Evolutionary conservation across 2,329 filamentous ascomycete genomes (phyloP), one percentile per base, ranked within the genome.

Genomic region (Ascomycota sp.): DNA sequence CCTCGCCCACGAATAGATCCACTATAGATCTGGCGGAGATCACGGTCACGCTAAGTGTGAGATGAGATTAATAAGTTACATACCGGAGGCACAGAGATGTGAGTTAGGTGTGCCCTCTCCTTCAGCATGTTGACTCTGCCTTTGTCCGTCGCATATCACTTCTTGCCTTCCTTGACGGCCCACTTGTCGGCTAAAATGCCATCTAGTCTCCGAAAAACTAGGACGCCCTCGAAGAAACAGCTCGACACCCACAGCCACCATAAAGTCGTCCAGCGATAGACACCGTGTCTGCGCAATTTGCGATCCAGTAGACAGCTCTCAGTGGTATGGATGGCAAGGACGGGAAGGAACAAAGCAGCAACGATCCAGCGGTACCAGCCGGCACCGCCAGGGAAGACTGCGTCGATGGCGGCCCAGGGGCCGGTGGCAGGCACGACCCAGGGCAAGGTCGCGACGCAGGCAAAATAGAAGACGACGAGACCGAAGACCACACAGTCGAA

Each of bases 241-340:
- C 53, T 59, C 5, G 37, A 40, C 21, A 64, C 45, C 71, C 71
- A 76, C 31, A 52, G 38, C 47, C 52, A 60, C 67, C 71, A 75
- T 10, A 64, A 38, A n/a, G 26, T 27, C 6, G 50, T 52, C 7
- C 59, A 56, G 22, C 51, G 46, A 34, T 48, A 46, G 8, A 73
- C 58, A 6, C 59, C 58, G 37, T 63, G 57, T 43, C 46, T 61
- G 31, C 41, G 42, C 35, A 71, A 50, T 29, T 51, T 56, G 25
- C 45, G 49, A 36, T 64, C 61, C 40, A 75, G 55, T 44, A 57
- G 53, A 27, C 52, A 51, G n/a, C 61, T 52, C 56, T 94, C 86
- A 3, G 50, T 34, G 0, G 59, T 15, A 50, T 94, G 86, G 9
- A 81, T 63, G 0, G 43, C 56, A 1, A 81, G 4, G 33, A 85